Conservation (phyloP, 768 basidiomycete genomes). For the Phlegmacium glaucopus region DNA sequence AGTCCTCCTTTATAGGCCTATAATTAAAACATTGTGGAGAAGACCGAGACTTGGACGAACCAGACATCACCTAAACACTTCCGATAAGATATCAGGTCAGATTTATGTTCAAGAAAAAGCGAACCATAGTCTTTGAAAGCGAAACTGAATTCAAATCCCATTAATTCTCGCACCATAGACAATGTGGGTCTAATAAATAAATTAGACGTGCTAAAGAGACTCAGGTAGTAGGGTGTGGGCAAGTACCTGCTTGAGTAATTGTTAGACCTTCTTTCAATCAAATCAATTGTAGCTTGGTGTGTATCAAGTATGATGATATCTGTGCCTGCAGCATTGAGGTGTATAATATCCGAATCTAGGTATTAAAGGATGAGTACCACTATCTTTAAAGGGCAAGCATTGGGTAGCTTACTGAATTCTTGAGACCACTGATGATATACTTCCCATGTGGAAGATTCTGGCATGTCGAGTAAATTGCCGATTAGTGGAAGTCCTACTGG, state of each 20-base stretch:
- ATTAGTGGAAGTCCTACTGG: slow-evolving; percentile 33
- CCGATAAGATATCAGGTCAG: too few species aligned
- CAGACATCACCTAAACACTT: not conserved
- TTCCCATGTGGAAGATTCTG: slow-evolving; percentile 29
- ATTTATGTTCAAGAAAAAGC: not conserved
- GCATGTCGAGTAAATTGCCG: slow-evolving; percentile 33
- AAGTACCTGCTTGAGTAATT: slow-evolving; percentile 35
- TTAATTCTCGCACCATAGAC: slow-evolving; percentile 17
- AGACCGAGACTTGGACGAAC: not conserved
- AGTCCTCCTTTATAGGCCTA: slow-evolving; percentile 5
- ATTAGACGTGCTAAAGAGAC: not conserved
- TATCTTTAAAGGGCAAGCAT: not conserved
- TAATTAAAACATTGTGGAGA: not conserved
- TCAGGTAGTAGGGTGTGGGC: too few species aligned
- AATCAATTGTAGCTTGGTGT: slow-evolving; percentile 32
- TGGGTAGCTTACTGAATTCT: slow-evolving; percentile 25
- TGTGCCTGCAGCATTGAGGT: slow-evolving; percentile 23
- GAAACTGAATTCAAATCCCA: slow-evolving; percentile 17
- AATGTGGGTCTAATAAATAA: slow-evolving; percentile 6
- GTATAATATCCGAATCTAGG: slow-evolving; percentile 27
- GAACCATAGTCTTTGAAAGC: slow-evolving; percentile 10
- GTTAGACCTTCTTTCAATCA: slow-evolving; percentile 38
- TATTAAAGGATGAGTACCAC: not conserved
- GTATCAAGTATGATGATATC: slow-evolving; percentile 39
- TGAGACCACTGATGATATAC: slow-evolving; percentile 36